These are phyloP conservation scores for Xanthoconium separans DNA, from an alignment of 1,284 basidiomycete genomes.

Conservation along the genomic window DNA sequence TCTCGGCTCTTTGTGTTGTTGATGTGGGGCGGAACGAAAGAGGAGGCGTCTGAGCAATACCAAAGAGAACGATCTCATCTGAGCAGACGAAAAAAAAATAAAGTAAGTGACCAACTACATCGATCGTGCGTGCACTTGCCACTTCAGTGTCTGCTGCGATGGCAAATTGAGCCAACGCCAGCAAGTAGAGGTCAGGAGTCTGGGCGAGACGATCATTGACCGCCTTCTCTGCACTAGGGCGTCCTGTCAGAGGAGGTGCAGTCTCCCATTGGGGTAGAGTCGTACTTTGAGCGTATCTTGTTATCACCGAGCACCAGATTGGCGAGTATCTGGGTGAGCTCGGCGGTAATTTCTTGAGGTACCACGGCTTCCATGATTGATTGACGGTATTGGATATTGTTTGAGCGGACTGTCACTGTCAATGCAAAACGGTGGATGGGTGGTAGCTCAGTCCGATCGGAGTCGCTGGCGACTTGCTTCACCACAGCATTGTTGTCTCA, in stretches of 20 bases:
- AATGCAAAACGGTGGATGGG: too few species aligned
- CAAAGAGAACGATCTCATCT: conserved; percentile 82
- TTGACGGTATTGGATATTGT: too few species aligned
- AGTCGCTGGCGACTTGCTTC: too few species aligned
- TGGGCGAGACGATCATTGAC: conserved; percentile 75
- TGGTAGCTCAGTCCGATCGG: too few species aligned
- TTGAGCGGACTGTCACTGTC: too few species aligned
- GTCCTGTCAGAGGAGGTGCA: conserved; percentile 2
- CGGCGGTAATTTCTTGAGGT: conserved; percentile 63
- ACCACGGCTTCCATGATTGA: conserved; percentile 46
- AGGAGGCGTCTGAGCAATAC: conserved; percentile 74
- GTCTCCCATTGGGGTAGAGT: not conserved
- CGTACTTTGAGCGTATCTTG: conserved; percentile 61
- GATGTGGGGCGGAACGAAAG: conserved; percentile 51
- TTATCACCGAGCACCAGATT: conserved; percentile 81
- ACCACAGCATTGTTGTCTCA: too few species aligned
- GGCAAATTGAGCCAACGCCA: conserved; percentile 74
- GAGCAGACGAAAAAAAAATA: conserved; percentile 7
- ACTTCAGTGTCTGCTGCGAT: conserved; percentile 71
- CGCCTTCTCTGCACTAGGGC: conserved; percentile 66
- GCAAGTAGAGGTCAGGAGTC: conserved; percentile 72
- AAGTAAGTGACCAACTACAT: conserved; percentile 12
- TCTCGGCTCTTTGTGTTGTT: conserved; percentile 36
- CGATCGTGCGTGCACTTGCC: conserved; percentile 42
- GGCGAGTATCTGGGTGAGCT: conserved; percentile 77